Conservation (phyloP, 108 stramenopile species). For the Schizochytrium sp. region DNA sequence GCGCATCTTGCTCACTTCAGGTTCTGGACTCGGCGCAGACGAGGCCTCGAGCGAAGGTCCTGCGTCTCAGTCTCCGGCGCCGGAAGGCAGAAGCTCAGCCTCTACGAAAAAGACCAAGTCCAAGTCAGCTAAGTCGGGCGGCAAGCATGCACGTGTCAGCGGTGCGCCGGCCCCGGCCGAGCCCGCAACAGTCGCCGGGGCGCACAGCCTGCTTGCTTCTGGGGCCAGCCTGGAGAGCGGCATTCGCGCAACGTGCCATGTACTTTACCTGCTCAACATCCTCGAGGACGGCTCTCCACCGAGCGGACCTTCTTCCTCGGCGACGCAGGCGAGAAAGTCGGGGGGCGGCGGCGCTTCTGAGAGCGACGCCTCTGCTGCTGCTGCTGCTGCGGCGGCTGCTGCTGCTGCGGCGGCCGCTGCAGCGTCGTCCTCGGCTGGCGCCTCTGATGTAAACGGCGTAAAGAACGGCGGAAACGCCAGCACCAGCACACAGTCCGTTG, state of each 20-base stretch:
- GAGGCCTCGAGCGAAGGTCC: neutral
- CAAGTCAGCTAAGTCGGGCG: too few relatives aligned
- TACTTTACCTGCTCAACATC: neutral
- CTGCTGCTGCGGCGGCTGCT: neutral
- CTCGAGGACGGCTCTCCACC: neutral
- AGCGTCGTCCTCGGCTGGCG: neutral
- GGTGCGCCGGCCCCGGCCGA: too few relatives aligned
- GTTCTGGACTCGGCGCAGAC: neutral
- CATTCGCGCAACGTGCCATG: neutral
- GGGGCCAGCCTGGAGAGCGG: neutral
- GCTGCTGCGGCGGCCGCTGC: neutral
- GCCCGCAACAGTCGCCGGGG: too few relatives aligned
- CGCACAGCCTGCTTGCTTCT: neutral
- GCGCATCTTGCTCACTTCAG: neutral
- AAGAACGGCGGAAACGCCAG: neutral
- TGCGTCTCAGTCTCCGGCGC: too few relatives aligned
- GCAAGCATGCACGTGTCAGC: too few relatives aligned
- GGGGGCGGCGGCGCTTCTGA: neutral
- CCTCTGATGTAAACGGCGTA: too few relatives aligned
- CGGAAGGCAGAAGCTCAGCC: too few relatives aligned
- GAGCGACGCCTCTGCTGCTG: neutral
- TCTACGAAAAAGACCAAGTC: too few relatives aligned
- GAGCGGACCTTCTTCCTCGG: neutral
- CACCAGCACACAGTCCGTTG: neutral
- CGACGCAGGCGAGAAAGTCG: neutral